Conservation (phyloP, 23 red algal species). For the Gracilaria gracilis region DNA sequence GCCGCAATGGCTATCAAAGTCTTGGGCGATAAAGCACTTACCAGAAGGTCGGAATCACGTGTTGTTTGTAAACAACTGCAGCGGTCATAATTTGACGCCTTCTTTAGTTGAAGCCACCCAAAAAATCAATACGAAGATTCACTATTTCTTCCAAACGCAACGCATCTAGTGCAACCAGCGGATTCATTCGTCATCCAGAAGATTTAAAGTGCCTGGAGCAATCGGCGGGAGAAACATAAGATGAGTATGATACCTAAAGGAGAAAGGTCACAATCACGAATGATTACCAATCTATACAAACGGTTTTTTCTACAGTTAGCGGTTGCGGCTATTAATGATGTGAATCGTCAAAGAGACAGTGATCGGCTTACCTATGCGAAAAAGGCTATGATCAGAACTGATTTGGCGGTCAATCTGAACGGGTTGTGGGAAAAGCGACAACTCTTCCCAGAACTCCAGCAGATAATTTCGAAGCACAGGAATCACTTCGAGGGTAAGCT, state of each 20-base stretch:
- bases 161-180: constrained; percentile 32
- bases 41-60: not conserved
- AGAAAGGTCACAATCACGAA: no score
- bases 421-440: not conserved
- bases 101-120: not conserved
- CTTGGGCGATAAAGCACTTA: not conserved
- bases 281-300: no score
- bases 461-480: not conserved
- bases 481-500: no score
- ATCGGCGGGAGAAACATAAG: not conserved
- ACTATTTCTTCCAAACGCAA: constrained; percentile 51
- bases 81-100: constrained; percentile 9
- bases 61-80: constrained; percentile 45
- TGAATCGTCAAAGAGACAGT: not conserved
- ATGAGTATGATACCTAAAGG: no score
- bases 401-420: not conserved
- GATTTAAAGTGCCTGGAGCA: constrained; percentile 49
- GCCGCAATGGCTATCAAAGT: no score
- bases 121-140: constrained; percentile 37
- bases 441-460: not conserved
- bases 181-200: constrained; percentile 59
- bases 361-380: not conserved
- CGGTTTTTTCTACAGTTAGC: no score
- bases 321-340: not conserved
- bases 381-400: constrained; percentile 8